A percentile compares a stretch with the other conserved stretches of the same genome.
Evolutionary conservation across 2,329 filamentous ascomycete genomes (phyloP).

Genomic region (Juglanconis oblonga): DNA sequence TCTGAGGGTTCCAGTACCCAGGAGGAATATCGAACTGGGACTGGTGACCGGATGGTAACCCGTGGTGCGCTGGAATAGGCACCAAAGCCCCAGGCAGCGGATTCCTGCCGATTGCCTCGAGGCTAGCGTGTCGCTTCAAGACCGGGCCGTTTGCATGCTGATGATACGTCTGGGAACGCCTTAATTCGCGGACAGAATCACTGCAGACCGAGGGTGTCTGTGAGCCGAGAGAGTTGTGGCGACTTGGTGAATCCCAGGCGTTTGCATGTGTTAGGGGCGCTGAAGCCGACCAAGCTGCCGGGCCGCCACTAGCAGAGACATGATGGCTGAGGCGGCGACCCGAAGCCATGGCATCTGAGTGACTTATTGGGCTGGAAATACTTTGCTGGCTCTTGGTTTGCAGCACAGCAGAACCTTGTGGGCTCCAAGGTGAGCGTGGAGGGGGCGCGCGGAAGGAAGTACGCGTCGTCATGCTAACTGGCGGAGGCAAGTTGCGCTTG

Average conservation of each 20-base stretch:
- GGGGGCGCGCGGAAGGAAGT: constrained; percentile 32
- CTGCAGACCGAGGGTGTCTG: constrained; percentile 25
- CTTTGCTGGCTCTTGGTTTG: constrained; percentile 31
- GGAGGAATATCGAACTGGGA: not conserved
- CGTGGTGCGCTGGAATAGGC: constrained; percentile 1
- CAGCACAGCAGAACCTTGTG: constrained; percentile 25
- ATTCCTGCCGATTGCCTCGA: constrained; percentile 3
- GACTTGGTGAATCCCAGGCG: constrained; percentile 28
- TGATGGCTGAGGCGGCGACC: constrained; percentile 25
- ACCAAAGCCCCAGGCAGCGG: not conserved
- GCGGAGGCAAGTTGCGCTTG: constrained; percentile 35
- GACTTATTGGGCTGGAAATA: constrained; percentile 23
- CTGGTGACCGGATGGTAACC: not conserved
- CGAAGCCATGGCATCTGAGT: constrained; percentile 19
- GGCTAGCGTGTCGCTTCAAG: constrained; percentile 7
- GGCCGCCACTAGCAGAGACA: constrained; percentile 22
- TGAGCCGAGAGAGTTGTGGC: constrained; percentile 24
- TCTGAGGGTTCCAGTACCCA: constrained; percentile 23
- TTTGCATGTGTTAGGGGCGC: constrained; percentile 21
- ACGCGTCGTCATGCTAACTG: constrained; percentile 42
- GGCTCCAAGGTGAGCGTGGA: constrained; percentile 34
- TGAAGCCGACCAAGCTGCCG: constrained; percentile 17
- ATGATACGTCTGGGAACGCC: constrained; percentile 16
- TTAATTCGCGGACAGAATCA: constrained; percentile 17
- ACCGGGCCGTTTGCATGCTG: constrained; percentile 16